Percentiles rank a stretch among this genome's conserved stretches.
Evolutionary conservation across 140 eudicot genomes (phyloP).

Genomic region (Oenanthe javanica): DNA sequence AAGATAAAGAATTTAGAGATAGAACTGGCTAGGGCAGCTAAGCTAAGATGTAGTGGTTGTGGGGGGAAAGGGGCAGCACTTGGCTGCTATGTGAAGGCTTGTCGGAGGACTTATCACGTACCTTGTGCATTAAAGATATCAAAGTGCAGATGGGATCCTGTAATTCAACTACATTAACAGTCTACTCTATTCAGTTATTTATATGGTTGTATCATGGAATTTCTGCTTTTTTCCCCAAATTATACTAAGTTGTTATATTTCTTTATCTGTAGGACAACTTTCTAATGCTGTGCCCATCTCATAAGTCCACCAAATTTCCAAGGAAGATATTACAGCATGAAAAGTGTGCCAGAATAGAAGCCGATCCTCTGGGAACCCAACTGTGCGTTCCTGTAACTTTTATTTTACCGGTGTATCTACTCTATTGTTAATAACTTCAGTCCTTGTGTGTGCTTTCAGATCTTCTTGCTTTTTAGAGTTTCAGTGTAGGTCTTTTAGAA

Average conservation of each 20-base stretch:
- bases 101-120: slow-evolving; percentile 61
- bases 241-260: background rate
- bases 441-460: background rate
- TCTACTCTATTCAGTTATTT: background rate
- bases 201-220: background rate
- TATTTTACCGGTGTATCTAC: background rate
- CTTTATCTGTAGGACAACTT: slow-evolving; percentile 32
- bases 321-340: slow-evolving; percentile 36
- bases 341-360: slow-evolving; percentile 22
- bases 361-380: background rate
- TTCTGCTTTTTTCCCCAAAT: background rate
- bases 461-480: background rate
- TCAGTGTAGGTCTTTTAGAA: background rate
- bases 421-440: background rate
- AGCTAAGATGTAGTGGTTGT: slow-evolving; percentile 71
- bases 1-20: slow-evolving; percentile 47
- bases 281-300: slow-evolving; percentile 65
- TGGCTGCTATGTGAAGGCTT: slow-evolving; percentile 61
- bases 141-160: slow-evolving; percentile 80
- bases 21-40: slow-evolving; percentile 60
- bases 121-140: slow-evolving; percentile 61
- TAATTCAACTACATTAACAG: slow-evolving; percentile 23
- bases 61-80: slow-evolving; percentile 75
- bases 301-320: slow-evolving; percentile 53
- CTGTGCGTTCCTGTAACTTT: background rate